Evolutionary conservation across 108 stramenopile species (phyloP), one percentile per base, ranked within the genome.

Genomic region (Cylindrotheca closterium): DNA sequence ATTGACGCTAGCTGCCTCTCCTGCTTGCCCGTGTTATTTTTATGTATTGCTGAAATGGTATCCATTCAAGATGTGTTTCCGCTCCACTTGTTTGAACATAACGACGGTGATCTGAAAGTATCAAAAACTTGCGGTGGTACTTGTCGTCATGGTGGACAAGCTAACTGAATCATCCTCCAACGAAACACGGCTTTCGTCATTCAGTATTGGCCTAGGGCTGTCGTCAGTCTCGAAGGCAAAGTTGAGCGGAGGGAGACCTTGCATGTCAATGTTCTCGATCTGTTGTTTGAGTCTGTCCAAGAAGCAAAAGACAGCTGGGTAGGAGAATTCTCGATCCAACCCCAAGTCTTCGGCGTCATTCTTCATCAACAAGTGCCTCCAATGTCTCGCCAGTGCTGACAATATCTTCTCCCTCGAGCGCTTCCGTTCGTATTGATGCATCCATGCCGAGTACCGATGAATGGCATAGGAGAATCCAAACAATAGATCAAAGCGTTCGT

Each of bases 391-490:
- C 32, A 64, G 33, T 37, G 30, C 30, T 4, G 32, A 25, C 29
- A 64, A 37, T 51, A 64, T 52, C 18, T 30, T 64, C 52, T 25
- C 28, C 30, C 63, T 64, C 7, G 22, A 21, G 21, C 48, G 48
- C 31, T 47, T 32, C 21, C 51, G 29, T 22, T 64, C 63, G 19
- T 49, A 64, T 37, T 64, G 47, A 21, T 50, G 33, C 31, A 64
- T 64, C 63, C 63, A 64, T 53, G 31, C 63, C 18, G 48, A 30
- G 51, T 64, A 53, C 3, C 21, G 31, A 24, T 64, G 48, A 2
- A 64, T 64, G 10, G 63, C 63, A 53, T 52, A 64, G 10, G 63
- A 49, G 22, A 52, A 64, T 30, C 25, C 47, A 37, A 64, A 64
- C 3, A 64, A 46, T 24, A 53, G 51, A 53, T 64, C 63, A 32